Percentiles rank a stretch among this genome's conserved stretches.
Conservation (phyloP, 129 eudicot genomes). For the Pseudognaphalium luteoalbum region DNA sequence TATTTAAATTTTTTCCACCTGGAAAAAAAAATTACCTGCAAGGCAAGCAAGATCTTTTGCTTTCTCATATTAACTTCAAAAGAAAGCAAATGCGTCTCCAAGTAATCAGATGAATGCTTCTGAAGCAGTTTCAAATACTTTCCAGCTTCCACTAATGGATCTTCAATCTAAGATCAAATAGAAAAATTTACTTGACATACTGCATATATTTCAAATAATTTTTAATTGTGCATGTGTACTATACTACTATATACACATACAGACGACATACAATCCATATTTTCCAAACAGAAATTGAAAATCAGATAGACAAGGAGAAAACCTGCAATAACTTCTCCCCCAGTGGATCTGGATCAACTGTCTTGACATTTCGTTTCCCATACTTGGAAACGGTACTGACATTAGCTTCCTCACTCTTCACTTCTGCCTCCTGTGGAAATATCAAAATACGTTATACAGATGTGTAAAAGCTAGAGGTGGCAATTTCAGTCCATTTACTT, state of each 20-base stretch:
- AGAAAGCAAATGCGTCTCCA: conserved; percentile 90
- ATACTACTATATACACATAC: neutral
- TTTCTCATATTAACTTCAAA: conserved; percentile 94
- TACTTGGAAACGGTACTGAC: conserved; percentile 53
- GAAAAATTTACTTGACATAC: neutral
- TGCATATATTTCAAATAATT: neutral
- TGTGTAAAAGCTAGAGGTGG: neutral
- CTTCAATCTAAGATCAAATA: conserved; percentile 63
- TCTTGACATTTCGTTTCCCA: conserved; percentile 70
- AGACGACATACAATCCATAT: neutral
- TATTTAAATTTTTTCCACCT: neutral
- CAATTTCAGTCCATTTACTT: neutral
- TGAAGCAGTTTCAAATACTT: conserved; percentile 93
- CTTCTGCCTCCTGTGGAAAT: conserved; percentile 79
- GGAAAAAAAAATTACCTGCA: conserved; percentile 55
- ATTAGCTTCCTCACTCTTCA: conserved; percentile 74
- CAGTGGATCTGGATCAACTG: conserved; percentile 86
- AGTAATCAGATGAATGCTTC: conserved; percentile 78
- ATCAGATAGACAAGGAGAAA: neutral
- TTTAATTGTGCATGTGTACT: neutral
- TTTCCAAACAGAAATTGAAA: neutral
- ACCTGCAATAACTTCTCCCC: conserved; percentile 96
- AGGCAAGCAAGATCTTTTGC: conserved; percentile 79
- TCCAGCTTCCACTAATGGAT: conserved; percentile 85
- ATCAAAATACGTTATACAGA: conserved; percentile 16